Evolutionary conservation across 352 stramenopile species (phyloP), one percentile per base, ranked within the genome.

Genomic region (Globisporangium radiosum): DNA sequence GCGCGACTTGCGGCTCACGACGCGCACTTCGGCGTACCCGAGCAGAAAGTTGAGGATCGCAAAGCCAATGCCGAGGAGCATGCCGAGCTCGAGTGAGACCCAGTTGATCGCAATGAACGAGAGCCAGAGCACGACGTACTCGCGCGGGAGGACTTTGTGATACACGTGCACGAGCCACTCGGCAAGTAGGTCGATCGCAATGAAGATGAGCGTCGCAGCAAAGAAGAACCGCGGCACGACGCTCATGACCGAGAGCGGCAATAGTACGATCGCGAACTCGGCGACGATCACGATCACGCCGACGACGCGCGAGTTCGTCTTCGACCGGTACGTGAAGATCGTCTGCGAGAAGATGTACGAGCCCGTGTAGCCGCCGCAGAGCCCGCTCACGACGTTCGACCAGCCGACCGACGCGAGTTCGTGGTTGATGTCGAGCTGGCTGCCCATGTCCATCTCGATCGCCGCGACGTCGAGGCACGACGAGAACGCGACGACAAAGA

Each of bases 341-440:
- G 94, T 99, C 78, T 99, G 97, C 39, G 82, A 97, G 72, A 99
- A 99, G 62, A 99, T 99, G 73, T 99, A 99, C 33, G 85, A 98
- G 7, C 97, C 97, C 10, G 96, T 99, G 77, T 98, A 99, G 52
- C 97, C 97, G 36, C 97, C 96, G 0, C 94, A 85, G 42, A 99
- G 17, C 0, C 97, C 97, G 52, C 86, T 98, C 5, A 99, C 70
- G 13, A 99, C 65, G 74, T 99, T 99, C 40, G 88, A 97, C 67
- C 97, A 93, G 4, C 97, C 97, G 11, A 99, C 95, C 36, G 86
- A 96, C 47, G 78, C 66, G 10, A 97, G 70, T 66, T 99, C 96
- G 62, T 96, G 76, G 73, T 99, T 97, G 75, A 98, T 98, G 64
- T 98, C 77, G 3, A 99, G 79, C 25, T 92, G 88, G 37, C 78